phyloP scores from a whole-genome alignment of 441 rosid genomes.

The Aquilaria agallochum region DNA sequence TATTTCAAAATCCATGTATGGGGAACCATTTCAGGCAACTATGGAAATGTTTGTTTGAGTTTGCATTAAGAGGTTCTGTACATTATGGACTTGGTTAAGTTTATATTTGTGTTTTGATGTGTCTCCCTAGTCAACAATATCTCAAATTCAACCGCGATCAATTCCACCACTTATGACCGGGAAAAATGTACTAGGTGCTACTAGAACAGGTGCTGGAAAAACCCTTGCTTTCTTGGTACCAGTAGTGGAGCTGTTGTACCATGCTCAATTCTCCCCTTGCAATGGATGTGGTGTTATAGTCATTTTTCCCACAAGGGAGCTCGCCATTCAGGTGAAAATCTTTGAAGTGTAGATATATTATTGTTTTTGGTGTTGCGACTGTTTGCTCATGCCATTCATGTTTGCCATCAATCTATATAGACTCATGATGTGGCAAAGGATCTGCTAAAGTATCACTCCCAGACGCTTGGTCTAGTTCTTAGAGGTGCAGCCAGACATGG shows the following conservation, averaged over 20 bases:
- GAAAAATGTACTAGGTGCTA: slow-evolving; percentile 94
- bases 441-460: slow-evolving; percentile 84
- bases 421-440: slow-evolving; percentile 93
- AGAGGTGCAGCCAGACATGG: slow-evolving; percentile 83
- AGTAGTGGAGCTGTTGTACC: slow-evolving; percentile 76
- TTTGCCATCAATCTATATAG: slow-evolving; percentile 30
- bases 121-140: background rate
- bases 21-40: no score
- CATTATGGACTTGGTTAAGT: background rate
- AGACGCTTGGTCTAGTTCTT: slow-evolving; percentile 81
- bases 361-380: background rate
- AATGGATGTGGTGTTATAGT: slow-evolving; percentile 87
- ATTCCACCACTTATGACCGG: slow-evolving; percentile 74
- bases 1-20: background rate
- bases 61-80: background rate
- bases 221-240: slow-evolving; percentile 93
- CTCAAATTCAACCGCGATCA: slow-evolving; percentile 88
- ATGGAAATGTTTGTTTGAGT: no score
- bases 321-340: slow-evolving; percentile 82
- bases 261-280: slow-evolving; percentile 58
- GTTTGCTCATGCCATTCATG: slow-evolving; percentile 5
- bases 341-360: background rate
- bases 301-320: slow-evolving; percentile 96
- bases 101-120: background rate
- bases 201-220: slow-evolving; percentile 97